These are phyloP conservation scores for Leccinum variabile DNA, from an alignment of 1,284 basidiomycete genomes.

Conservation along the genomic window DNA sequence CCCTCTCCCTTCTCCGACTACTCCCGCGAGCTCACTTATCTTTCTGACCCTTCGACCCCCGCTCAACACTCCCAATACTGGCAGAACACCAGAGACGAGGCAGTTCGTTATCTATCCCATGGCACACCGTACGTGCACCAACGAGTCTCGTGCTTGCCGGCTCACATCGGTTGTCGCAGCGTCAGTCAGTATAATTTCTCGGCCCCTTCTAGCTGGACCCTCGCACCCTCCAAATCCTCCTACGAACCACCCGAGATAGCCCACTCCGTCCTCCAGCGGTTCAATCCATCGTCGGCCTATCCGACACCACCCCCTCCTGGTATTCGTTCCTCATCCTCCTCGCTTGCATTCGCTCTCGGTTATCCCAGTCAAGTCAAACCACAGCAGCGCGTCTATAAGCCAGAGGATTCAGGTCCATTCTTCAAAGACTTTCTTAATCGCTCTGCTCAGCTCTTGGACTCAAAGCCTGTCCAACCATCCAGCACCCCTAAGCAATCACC, in stretches of 20 bases:
- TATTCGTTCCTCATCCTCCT: slow-evolving; percentile 64
- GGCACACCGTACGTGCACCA: slow-evolving; percentile 27
- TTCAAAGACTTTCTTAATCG: slow-evolving; percentile 65
- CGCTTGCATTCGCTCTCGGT: slow-evolving; percentile 69
- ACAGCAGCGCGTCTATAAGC: slow-evolving; percentile 41
- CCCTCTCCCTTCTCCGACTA: slow-evolving; percentile 37
- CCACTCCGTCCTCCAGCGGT: slow-evolving; percentile 61
- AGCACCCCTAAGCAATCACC: slow-evolving; percentile 16
- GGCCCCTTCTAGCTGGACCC: slow-evolving; percentile 36
- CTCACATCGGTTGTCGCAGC: slow-evolving; percentile 16
- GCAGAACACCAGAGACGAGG: slow-evolving; percentile 33
- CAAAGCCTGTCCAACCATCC: slow-evolving; percentile 24
- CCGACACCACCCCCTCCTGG: slow-evolving; percentile 70
- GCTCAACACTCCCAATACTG: slow-evolving; percentile 34
- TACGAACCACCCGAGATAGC: slow-evolving; percentile 49
- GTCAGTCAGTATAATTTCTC: slow-evolving; percentile 42
- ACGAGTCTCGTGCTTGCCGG: not conserved
- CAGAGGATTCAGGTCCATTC: slow-evolving; percentile 59
- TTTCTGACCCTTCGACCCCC: slow-evolving; percentile 32
- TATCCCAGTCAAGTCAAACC: slow-evolving; percentile 38
- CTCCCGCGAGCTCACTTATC: slow-evolving; percentile 33
- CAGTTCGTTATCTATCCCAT: slow-evolving; percentile 31
- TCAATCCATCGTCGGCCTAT: slow-evolving; percentile 58
- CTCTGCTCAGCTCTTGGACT: slow-evolving; percentile 41
- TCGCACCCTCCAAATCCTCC: slow-evolving; percentile 46